Evolutionary conservation across 192 early-diverging fungal species (phyloP).

Genomic region (Coemansia nantahalensis): DNA sequence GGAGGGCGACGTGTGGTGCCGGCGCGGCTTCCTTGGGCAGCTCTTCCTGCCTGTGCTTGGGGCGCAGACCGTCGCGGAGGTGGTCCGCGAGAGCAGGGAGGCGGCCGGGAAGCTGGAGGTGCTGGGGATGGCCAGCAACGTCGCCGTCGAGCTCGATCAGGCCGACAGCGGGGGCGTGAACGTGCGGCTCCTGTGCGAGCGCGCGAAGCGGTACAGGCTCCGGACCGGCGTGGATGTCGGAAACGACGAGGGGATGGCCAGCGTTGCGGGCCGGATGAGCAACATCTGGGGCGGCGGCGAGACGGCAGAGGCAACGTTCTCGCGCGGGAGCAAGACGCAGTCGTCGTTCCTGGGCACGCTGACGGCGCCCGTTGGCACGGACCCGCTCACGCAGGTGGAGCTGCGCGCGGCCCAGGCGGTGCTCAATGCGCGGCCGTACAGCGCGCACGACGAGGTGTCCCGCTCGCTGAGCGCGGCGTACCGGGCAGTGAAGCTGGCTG

Average conservation of each 20-base stretch:
- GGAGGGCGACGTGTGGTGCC: constrained; percentile 28
- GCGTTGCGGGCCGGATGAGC: constrained; percentile 65
- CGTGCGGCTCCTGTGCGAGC: constrained; percentile 69
- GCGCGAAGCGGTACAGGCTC: constrained; percentile 69
- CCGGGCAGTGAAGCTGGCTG: constrained; percentile 1
- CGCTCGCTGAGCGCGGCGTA: constrained; percentile 57
- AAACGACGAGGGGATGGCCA: constrained; percentile 82
- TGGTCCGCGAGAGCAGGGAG: constrained; percentile 31
- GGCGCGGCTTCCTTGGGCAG: constrained; percentile 15
- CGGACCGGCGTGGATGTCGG: constrained; percentile 89
- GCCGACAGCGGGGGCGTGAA: constrained; percentile 49
- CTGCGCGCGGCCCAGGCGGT: constrained; percentile 65
- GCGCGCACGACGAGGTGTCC: constrained; percentile 72
- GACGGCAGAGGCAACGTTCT: constrained; percentile 65
- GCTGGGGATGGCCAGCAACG: constrained; percentile 39
- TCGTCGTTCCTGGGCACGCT: constrained; percentile 62
- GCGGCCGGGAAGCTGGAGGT: constrained; percentile 36
- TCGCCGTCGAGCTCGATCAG: constrained; percentile 16
- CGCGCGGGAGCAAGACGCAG: constrained; percentile 72
- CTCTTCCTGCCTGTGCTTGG: constrained; percentile 14
- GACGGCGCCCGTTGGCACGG: constrained; percentile 65
- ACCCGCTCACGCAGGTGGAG: constrained; percentile 66
- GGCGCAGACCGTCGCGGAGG: constrained; percentile 23
- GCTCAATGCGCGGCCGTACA: constrained; percentile 61
- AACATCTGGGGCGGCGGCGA: constrained; percentile 93